Evolutionary conservation across 257 asterid species (phyloP), one percentile per base, ranked within the genome.

Genomic region (Catharanthus roseus): DNA sequence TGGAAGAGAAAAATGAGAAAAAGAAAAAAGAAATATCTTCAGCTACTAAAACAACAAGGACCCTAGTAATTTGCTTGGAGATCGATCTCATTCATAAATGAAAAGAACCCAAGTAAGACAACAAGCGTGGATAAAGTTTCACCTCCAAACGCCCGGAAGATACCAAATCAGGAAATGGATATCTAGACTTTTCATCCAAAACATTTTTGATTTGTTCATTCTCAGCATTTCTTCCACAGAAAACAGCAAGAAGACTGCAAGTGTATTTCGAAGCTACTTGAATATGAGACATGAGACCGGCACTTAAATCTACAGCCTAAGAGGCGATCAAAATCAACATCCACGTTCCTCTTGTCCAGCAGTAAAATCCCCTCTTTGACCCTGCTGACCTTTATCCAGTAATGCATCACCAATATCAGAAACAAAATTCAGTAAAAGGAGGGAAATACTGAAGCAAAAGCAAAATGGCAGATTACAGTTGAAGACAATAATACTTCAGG

Each of bases 131-230:
- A 77, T 65, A 50, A 65, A 77, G 67, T 28, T 65, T 66, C 76
- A 95, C 99, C 97, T 95, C 99, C 74, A 95, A 78, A 62, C 90
- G 97, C 58, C 97, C 96, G 0, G 97, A 81, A 24, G 99, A 87
- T 36, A 45, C 89, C 54, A 89, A 81, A 74, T 86, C 90, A 0
- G 96, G 95, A 71, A 84, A 86, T 44, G 93, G 92, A 74, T 85
- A 95, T 75, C 78, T 77, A 3, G 71, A 71, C 67, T 62, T 86
- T 72, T 78, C 90, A 69, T 74, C 53, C 53, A 0, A 82, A 5
- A 66, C 88, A 79, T 87, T 88, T 77, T 70, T 84, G 79, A 58
- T 83, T 72, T 50, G 80, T 72, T 82, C 78, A 70, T 70, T 73
- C 67, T 88, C 97, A 13, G 76, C 50, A 42, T 77, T 76, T 56